phyloP scores from a whole-genome alignment of 2,329 filamentous ascomycete genomes.

The Triangularia setosa region DNA sequence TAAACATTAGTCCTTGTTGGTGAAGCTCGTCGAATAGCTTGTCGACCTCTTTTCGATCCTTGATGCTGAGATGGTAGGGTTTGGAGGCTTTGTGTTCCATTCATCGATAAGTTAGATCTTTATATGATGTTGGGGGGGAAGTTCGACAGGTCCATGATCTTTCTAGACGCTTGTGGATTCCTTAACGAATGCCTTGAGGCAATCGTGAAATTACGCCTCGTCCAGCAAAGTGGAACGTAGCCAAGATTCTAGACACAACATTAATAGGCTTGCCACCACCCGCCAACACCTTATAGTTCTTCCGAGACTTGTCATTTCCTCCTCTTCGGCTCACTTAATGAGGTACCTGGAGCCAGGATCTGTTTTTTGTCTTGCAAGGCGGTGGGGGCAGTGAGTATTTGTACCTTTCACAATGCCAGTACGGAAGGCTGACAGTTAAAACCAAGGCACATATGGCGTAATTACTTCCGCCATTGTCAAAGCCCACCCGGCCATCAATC shows the following conservation, averaged over 20 bases:
- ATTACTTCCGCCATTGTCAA: slow-evolving; percentile 24
- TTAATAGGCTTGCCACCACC: no score
- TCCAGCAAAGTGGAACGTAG: no score
- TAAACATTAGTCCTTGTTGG: not conserved
- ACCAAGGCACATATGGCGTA: slow-evolving; percentile 21
- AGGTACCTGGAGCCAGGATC: not conserved
- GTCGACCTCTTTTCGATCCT: not conserved
- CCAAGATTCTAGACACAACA: no score
- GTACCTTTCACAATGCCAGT: not conserved
- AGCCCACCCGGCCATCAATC: slow-evolving; percentile 21
- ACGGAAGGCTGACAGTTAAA: not conserved
- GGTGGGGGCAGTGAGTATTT: slow-evolving; percentile 1
- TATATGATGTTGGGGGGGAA: not conserved
- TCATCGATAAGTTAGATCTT: not conserved
- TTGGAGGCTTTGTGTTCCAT: not conserved
- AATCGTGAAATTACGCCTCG: no score
- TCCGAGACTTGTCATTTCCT: not conserved
- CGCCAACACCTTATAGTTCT: not conserved
- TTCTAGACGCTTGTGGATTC: not conserved
- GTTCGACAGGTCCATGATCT: not conserved
- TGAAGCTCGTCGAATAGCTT: not conserved
- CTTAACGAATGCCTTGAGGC: not conserved
- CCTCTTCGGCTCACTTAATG: not conserved
- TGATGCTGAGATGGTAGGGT: not conserved
- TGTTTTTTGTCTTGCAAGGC: not conserved